Base-by-base conservation (phyloP, 83 land plant species). In the Picea abies region DNA sequence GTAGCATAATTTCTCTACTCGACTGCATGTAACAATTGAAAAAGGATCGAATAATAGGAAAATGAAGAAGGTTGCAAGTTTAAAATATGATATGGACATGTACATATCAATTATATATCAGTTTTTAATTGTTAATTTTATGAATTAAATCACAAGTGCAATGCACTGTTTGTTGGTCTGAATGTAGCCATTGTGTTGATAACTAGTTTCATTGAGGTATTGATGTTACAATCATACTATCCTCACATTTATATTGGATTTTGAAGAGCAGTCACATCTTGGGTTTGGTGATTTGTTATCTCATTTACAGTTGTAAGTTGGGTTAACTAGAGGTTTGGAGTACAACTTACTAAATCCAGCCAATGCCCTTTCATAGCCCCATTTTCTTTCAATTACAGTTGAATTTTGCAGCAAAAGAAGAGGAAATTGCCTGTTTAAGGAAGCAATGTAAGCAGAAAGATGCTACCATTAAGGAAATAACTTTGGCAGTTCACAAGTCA, bases 391-490 rank as follows among this genome's bases (percentile, higher is more conserved):
- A 56, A 72, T 20, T 66, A 16, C 84, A 84, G 89, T 25, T 83
- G 78, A 82, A 70, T 44, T 52, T 77, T n/a, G 60, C 84, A 65
- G 84, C 88, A 52, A 61, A 66, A 47, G 92, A 90, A 64, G 86
- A 90, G 76, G 90, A 92, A 17, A 69, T 87, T 5, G 84, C 58
- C 63, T 83, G 76, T 75, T 88, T 89, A 7, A 83, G 81, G 67
- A 92, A 78, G 44, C 88, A 90, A n/a, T 86, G 90, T 76, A 86
- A 92, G 75, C 86, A 86, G 76, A 92, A 88, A 76, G 94, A 92
- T 76, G 81, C 81, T 19, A 85, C 67, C 39, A 90, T 90, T 73
- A 82, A 86, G 77, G 90, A 86, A 82, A 60, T 88, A n/a, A 66
- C 84, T 47, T 32, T 77, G 32, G 63, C 76, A 35, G 65, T 82